A percentile compares a stretch with the other conserved stretches of the same genome.
phyloP scores from a whole-genome alignment of 1,284 basidiomycete species.

The Apiotrichum gracile region DNA sequence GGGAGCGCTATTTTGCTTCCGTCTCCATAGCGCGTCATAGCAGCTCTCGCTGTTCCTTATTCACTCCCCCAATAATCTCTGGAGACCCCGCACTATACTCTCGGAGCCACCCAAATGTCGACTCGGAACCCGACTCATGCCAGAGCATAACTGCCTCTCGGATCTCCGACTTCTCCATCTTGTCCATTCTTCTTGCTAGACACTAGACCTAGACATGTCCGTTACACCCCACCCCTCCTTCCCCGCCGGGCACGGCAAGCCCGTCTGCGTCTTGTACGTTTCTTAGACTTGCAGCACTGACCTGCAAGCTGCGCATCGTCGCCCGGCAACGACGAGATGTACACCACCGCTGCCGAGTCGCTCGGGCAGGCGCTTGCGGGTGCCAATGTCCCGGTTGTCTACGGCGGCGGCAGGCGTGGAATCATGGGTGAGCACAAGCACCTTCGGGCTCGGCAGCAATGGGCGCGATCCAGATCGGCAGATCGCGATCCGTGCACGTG shows the following conservation, averaged over 20 bases:
- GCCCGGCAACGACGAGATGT: constrained; percentile 58
- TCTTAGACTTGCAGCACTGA: not conserved
- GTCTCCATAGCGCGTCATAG: too few species aligned
- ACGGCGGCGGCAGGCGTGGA: constrained; percentile 76
- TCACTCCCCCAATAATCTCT: too few species aligned
- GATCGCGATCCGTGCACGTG: too few species aligned
- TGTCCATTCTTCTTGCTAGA: not conserved
- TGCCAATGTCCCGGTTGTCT: constrained; percentile 64
- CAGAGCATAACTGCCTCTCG: not conserved
- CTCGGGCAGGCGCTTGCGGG: constrained; percentile 67
- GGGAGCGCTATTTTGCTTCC: too few species aligned
- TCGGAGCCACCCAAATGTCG: too few species aligned
- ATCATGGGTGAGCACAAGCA: constrained; percentile 60
- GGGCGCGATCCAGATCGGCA: too few species aligned
- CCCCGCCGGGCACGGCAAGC: constrained; percentile 25
- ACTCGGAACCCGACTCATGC: too few species aligned
- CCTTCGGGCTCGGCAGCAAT: too few species aligned
- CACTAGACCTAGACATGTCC: not conserved
- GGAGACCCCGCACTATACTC: too few species aligned
- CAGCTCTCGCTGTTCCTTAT: too few species aligned
- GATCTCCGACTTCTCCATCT: not conserved
- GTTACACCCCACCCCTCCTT: constrained; percentile 10
- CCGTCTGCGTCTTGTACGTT: constrained; percentile 46
- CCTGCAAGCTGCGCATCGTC: constrained; percentile 61
- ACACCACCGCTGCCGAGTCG: constrained; percentile 63